A percentile compares a stretch with the other conserved stretches of the same genome.
Evolutionary conservation across 2,329 filamentous ascomycete species (phyloP).

Genomic region (Nemania sp.): DNA sequence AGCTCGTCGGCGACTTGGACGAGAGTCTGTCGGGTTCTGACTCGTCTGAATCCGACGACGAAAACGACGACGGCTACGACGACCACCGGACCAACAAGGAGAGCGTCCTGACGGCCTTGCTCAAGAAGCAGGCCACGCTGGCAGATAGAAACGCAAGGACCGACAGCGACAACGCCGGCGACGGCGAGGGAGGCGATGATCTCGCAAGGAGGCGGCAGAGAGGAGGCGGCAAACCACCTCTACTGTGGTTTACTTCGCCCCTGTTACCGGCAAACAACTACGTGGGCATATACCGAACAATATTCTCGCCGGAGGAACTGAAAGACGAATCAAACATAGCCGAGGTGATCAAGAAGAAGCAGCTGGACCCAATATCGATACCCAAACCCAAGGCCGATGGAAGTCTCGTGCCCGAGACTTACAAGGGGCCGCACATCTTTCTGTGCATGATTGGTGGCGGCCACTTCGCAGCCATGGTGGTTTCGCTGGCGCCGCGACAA

Average conservation of each 20-base stretch:
- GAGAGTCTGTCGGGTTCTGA: constrained; percentile 92
- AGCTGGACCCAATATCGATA: constrained; percentile 66
- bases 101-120: constrained; percentile 72
- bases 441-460: constrained; percentile 98
- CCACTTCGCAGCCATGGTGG: constrained; percentile 96
- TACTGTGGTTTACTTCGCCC: constrained; percentile 85
- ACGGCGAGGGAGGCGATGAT: constrained; percentile 56
- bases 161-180: constrained; percentile 50
- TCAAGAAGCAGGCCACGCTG: constrained; percentile 83
- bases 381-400: constrained; percentile 63
- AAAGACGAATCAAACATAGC: constrained; percentile 65
- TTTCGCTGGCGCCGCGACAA: constrained; percentile 81
- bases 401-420: constrained; percentile 56
- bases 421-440: constrained; percentile 83
- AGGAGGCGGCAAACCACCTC: constrained; percentile 68
- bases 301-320: constrained; percentile 76
- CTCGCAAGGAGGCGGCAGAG: constrained; percentile 53
- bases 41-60: constrained; percentile 68
- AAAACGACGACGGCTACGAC: constrained; percentile 62
- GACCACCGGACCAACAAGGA: constrained; percentile 58
- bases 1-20: constrained; percentile 80
- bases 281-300: constrained; percentile 81
- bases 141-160: constrained; percentile 49
- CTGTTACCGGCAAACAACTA: constrained; percentile 76
- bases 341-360: constrained; percentile 74